Percentiles rank a stretch among this genome's conserved stretches.
These are phyloP conservation scores for Blumeriella jaapii DNA, from an alignment of 2,329 filamentous ascomycete genomes.

Conservation along the genomic window DNA sequence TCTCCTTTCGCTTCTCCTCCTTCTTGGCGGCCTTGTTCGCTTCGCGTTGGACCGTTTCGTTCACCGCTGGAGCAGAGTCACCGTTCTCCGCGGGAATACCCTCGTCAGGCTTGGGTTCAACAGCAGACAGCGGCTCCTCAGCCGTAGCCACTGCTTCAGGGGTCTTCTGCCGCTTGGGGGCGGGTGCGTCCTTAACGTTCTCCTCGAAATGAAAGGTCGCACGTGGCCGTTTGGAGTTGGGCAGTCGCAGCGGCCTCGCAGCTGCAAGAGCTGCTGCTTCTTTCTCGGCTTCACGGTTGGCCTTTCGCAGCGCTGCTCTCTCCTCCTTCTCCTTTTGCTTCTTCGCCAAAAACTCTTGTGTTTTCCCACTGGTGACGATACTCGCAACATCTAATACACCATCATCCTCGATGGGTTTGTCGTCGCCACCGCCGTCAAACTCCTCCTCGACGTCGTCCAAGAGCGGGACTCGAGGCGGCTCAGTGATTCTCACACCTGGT, in stretches of 20 bases:
- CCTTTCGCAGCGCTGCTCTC: slow-evolving; percentile 48
- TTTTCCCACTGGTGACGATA: slow-evolving; percentile 72
- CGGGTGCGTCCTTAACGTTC: slow-evolving; percentile 35
- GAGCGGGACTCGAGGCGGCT: slow-evolving; percentile 18
- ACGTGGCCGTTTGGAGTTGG: slow-evolving; percentile 59
- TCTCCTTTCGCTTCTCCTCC: slow-evolving; percentile 23
- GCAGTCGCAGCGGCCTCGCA: slow-evolving; percentile 47
- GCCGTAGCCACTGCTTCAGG: slow-evolving; percentile 19
- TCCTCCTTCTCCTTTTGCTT: slow-evolving; percentile 71
- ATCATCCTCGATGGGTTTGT: slow-evolving; percentile 44
- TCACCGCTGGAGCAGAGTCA: slow-evolving; percentile 11
- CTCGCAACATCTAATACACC: slow-evolving; percentile 76
- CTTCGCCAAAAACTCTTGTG: slow-evolving; percentile 70
- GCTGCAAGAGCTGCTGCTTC: slow-evolving; percentile 36
- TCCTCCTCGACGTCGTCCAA: slow-evolving; percentile 28
- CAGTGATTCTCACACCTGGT: slow-evolving; percentile 25
- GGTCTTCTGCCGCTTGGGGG: slow-evolving; percentile 30
- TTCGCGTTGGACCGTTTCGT: slow-evolving; percentile 18
- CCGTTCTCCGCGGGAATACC: slow-evolving; percentile 8
- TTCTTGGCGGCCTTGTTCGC: slow-evolving; percentile 22
- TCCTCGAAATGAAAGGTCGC: slow-evolving; percentile 68
- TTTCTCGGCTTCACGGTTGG: slow-evolving; percentile 45
- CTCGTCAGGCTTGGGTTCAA: slow-evolving; percentile 10
- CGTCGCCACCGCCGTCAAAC: slow-evolving; percentile 30
- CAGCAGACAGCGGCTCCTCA: slow-evolving; percentile 9